Conservation (phyloP, 306 rosid species). For the Castanea sativa region DNA sequence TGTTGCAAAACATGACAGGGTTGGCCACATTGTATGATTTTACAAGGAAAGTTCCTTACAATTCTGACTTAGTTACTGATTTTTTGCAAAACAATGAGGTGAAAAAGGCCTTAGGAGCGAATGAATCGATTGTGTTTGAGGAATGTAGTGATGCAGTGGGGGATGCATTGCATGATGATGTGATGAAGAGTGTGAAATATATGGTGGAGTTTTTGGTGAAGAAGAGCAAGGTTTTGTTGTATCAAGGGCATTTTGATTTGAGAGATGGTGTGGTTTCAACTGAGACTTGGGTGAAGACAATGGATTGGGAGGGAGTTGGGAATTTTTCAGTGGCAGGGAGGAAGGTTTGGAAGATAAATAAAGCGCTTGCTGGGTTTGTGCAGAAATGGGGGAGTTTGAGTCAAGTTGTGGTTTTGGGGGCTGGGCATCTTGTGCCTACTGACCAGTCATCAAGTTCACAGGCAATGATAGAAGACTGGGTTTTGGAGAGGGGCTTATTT, state of each 20-base stretch:
- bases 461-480: constrained; percentile 83
- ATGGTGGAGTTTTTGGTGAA: constrained; percentile 62
- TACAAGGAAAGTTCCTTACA: constrained; percentile 39
- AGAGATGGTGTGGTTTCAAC: constrained; percentile 56
- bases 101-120: constrained; percentile 47
- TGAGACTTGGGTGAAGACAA: constrained; percentile 74
- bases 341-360: constrained; percentile 64
- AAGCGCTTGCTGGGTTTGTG: constrained; percentile 73
- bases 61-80: constrained; percentile 30
- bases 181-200: constrained; percentile 76
- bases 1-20: constrained; percentile 56
- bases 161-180: constrained; percentile 41
- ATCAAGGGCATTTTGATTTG: constrained; percentile 72
- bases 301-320: constrained; percentile 64
- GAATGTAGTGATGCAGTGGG: constrained; percentile 46
- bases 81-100: constrained; percentile 36
- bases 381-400: constrained; percentile 66
- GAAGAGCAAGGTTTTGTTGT: constrained; percentile 51
- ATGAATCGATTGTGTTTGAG: constrained; percentile 39
- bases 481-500: constrained; percentile 53
- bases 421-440: constrained; percentile 69
- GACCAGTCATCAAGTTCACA: constrained; percentile 66
- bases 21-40: constrained; percentile 69
- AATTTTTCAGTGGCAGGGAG: constrained; percentile 51
- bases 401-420: constrained; percentile 66